These are phyloP conservation scores for Cymbidium sinense DNA, from an alignment of 106 monocot species.

Conservation along the genomic window DNA sequence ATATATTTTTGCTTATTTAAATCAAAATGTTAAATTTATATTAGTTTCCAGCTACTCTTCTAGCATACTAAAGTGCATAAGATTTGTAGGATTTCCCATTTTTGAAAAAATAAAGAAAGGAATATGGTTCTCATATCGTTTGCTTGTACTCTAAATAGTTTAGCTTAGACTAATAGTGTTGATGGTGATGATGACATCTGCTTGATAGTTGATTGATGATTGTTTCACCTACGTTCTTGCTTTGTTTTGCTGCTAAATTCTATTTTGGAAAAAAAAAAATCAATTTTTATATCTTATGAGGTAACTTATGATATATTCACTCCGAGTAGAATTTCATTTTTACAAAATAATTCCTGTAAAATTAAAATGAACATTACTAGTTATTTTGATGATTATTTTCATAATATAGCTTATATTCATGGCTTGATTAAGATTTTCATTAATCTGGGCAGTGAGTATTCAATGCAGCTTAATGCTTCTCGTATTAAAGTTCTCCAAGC, in stretches of 20 bases:
- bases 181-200: not conserved
- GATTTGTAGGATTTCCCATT: not conserved
- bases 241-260: not conserved
- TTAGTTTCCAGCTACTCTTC: not conserved
- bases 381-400: not conserved
- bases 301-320: not conserved
- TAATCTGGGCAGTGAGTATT: constrained; percentile 24
- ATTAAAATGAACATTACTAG: constrained; percentile 2
- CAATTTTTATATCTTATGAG: not conserved
- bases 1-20: not conserved
- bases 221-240: not conserved
- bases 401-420: not conserved
- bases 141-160: not conserved
- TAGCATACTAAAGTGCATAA: not conserved
- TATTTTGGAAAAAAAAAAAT: not conserved
- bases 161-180: not conserved
- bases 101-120: not conserved
- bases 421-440: not conserved
- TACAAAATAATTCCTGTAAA: not conserved
- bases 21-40: not conserved
- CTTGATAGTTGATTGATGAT: not conserved
- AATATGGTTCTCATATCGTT: not conserved
- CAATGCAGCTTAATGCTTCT: constrained; percentile 34
- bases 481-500: constrained; percentile 30
- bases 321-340: not conserved